Base-by-base conservation (phyloP, 371 early-diverging fungal species). In the Mortierella polycephala region DNA sequence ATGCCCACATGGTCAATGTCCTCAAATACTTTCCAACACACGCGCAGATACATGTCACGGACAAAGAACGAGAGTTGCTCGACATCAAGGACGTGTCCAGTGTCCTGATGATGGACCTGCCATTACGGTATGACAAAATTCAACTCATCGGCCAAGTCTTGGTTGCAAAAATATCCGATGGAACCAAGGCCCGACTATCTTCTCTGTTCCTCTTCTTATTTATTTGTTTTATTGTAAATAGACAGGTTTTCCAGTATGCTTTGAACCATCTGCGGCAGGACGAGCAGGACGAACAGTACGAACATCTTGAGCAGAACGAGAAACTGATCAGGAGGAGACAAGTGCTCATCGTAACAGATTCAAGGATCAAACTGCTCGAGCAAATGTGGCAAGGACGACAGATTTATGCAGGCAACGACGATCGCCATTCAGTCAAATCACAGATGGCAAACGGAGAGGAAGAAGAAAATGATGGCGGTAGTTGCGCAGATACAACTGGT, bases 181-280 rank as follows among this genome's bases (percentile, higher is more conserved):
- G 7, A 20, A 20, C 16, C 21, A 6, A 7, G 54, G 37, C 44
- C 16, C 5, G 11, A 9, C 40, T 41, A 10, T 11, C 18, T 45
- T 40, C 20, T 52, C 42, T 7, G 39, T 45, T 42, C 21, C 13
- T 16, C 8, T n/a, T 46, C n/a, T 37, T 42, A 11, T 41, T 47
- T 12, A 6, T 54, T 16, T 8, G 5, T 30, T 5, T 37, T 21
- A 14, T 21, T 40, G 7, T 20, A 4, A 10, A 57, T 61, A 75
- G 76, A 45, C 71, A 75, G 46, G 41, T 75, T 16, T 46, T 75
- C 30, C 67, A 70, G 18, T 67, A 67, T 18, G 76, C 76, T 1
- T 23, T 67, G 60, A 75, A 67, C 41, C 67, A 75, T 13, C 21
- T 75, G 6, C 67, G 45, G 13, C 51, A 49, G 0, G 21, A 49